These are phyloP conservation scores for Eragrostis tef DNA, from an alignment of 202 grass and related monocot species.

Conservation along the genomic window DNA sequence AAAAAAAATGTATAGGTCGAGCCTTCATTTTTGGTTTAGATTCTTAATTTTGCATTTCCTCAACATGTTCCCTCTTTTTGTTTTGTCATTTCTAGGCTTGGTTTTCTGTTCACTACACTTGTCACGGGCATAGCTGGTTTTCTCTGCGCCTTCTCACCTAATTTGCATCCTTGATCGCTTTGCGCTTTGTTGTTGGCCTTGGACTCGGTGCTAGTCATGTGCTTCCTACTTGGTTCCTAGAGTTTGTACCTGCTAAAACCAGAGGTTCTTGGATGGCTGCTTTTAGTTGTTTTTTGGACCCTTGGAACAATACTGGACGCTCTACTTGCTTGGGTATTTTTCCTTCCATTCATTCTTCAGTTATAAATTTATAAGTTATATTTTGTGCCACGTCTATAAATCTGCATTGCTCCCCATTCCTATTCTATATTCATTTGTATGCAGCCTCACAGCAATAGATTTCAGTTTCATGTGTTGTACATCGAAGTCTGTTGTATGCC, in stretches of 20 bases:
- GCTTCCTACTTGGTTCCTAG: constrained; percentile 77
- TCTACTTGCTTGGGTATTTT: constrained; percentile 82
- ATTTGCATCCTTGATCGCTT: constrained; percentile 51
- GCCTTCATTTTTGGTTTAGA: not conserved
- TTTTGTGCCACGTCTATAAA: too few species aligned
- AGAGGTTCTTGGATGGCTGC: constrained; percentile 70
- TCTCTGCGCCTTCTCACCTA: constrained; percentile 65
- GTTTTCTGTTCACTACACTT: constrained; percentile 70
- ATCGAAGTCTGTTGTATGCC: too few species aligned
- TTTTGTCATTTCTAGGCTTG: constrained; percentile 47
- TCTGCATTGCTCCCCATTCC: too few species aligned
- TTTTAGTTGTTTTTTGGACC: constrained; percentile 61
- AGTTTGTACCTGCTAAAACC: constrained; percentile 75
- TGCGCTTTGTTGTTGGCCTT: constrained; percentile 69
- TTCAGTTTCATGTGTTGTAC: too few species aligned
- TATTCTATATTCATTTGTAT: too few species aligned
- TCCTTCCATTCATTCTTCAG: not conserved
- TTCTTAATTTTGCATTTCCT: too few species aligned
- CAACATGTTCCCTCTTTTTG: not conserved
- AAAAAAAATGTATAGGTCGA: too few species aligned
- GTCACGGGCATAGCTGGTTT: constrained; percentile 58
- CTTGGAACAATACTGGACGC: constrained; percentile 73
- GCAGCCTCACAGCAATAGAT: too few species aligned
- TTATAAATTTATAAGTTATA: too few species aligned
- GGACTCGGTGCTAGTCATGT: constrained; percentile 70